phyloP scores from a whole-genome alignment of 768 basidiomycete species.

The Plicaturopsis crispa region DNA sequence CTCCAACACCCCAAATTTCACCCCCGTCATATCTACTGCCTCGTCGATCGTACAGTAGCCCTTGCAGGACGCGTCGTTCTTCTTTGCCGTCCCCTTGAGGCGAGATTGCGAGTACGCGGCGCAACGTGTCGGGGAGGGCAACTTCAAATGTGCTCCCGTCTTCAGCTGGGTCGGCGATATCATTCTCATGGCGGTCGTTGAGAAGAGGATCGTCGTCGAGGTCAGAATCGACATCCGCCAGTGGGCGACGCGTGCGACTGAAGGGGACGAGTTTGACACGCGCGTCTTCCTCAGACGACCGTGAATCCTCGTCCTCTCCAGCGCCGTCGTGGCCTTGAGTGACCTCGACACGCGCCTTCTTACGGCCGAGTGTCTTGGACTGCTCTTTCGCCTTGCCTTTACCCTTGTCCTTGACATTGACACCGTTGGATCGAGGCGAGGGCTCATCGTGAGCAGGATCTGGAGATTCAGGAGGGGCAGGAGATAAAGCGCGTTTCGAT shows the following conservation, averaged over 20 bases:
- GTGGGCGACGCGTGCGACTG: too few species aligned
- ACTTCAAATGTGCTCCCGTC: constrained; percentile 33
- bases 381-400: constrained; percentile 28
- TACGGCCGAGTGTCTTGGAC: constrained; percentile 7
- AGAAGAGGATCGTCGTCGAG: constrained; percentile 23
- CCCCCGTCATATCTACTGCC: constrained; percentile 60
- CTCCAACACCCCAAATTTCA: constrained; percentile 72
- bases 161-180: constrained; percentile 11
- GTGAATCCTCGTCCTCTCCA: constrained; percentile 9
- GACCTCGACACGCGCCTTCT: constrained; percentile 14
- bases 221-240: too few species aligned
- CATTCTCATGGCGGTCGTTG: too few species aligned
- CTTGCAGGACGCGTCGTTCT: constrained; percentile 49
- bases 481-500: constrained; percentile 36
- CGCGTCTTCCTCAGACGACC: too few species aligned
- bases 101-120: constrained; percentile 55
- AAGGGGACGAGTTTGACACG: too few species aligned
- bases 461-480: constrained; percentile 17
- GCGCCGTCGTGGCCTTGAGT: constrained; percentile 6
- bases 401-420: constrained; percentile 42
- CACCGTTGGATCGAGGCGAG: constrained; percentile 56
- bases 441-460: constrained; percentile 10
- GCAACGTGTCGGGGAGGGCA: constrained; percentile 60
- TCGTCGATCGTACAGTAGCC: constrained; percentile 52
- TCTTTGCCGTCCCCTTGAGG: constrained; percentile 33